Evolutionary conservation across 169 alveolate genomes (phyloP).

Genomic region (Plasmodium gonderi): DNA sequence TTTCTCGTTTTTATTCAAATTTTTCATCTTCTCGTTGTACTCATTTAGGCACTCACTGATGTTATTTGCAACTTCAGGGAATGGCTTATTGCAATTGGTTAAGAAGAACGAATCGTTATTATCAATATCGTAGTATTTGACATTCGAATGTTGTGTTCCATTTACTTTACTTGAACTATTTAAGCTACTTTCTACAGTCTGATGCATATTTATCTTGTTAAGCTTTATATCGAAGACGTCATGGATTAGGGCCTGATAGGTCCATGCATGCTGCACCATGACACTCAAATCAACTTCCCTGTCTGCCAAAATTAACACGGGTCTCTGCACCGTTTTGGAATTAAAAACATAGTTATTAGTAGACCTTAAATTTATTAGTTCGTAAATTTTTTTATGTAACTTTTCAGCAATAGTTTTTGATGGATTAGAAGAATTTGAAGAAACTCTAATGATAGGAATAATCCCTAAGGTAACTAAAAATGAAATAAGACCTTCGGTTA

Average conservation of each 20-base stretch:
- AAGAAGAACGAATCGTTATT: conserved; percentile 77
- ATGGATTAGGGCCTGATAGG: conserved; percentile 89
- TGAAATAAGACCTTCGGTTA: conserved; percentile 86
- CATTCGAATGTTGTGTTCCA: background rate
- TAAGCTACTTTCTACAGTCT: background rate
- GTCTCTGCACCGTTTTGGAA: conserved; percentile 83
- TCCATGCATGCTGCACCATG: conserved; percentile 92
- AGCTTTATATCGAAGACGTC: conserved; percentile 85
- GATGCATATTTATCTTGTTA: conserved; percentile 79
- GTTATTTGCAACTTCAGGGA: conserved; percentile 84
- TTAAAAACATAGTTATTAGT: conserved; percentile 75
- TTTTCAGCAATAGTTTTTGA: conserved; percentile 85
- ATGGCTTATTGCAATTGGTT: conserved; percentile 78
- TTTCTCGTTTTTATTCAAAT: conserved; percentile 69
- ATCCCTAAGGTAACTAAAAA: conserved; percentile 85
- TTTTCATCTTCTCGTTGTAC: conserved; percentile 79
- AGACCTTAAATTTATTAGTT: conserved; percentile 76
- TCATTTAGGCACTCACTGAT: conserved; percentile 79
- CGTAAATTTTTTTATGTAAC: conserved; percentile 82
- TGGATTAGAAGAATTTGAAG: conserved; percentile 81
- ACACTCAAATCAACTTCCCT: conserved; percentile 87
- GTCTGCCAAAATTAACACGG: conserved; percentile 85
- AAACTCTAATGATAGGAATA: conserved; percentile 86
- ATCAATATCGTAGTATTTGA: conserved; percentile 78
- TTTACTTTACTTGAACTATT: background rate